Percentiles rank a stretch among this genome's conserved stretches.
Evolutionary conservation across 2,329 filamentous ascomycete genomes (phyloP).

Genomic region (Fusarium xyrophilum): DNA sequence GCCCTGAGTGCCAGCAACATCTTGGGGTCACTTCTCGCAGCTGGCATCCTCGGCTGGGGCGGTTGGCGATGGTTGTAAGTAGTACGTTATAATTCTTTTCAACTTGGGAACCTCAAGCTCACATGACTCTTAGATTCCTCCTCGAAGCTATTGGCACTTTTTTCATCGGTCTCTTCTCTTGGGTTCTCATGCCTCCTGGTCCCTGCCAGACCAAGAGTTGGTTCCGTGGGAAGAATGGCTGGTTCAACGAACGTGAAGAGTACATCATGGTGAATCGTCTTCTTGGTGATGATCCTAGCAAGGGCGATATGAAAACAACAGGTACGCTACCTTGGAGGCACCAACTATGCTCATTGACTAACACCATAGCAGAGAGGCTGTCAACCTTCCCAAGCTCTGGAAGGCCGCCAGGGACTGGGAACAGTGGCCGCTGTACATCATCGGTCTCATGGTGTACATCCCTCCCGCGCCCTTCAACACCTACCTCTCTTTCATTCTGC

Average conservation of each 20-base stretch:
- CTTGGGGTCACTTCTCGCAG: conserved; percentile 57
- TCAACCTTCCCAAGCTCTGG: conserved; percentile 51
- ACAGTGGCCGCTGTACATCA: conserved; percentile 58
- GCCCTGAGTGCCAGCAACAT: conserved; percentile 65
- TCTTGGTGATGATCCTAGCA: conserved; percentile 65
- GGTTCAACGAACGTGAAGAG: conserved; percentile 68
- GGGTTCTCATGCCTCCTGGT: conserved; percentile 54
- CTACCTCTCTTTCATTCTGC: conserved; percentile 56
- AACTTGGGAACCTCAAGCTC: neutral
- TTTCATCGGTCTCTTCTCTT: conserved; percentile 53
- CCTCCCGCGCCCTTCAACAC: conserved; percentile 51
- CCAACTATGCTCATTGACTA: neutral
- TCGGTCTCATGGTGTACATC: conserved; percentile 58
- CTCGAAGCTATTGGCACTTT: conserved; percentile 58
- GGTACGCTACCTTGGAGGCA: conserved; percentile 32
- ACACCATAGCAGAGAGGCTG: conserved; percentile 47
- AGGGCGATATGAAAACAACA: conserved; percentile 69
- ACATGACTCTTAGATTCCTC: conserved; percentile 48
- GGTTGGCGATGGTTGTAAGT: conserved; percentile 51
- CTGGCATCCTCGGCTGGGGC: conserved; percentile 47
- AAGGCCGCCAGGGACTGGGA: conserved; percentile 64
- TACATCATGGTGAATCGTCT: conserved; percentile 68
- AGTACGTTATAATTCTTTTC: too few species aligned
- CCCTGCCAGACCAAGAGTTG: conserved; percentile 60
- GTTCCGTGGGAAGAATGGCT: conserved; percentile 65